Base-by-base conservation (phyloP, 1,139 yeast genomes). In the Schwanniomyces etchellsii region DNA sequence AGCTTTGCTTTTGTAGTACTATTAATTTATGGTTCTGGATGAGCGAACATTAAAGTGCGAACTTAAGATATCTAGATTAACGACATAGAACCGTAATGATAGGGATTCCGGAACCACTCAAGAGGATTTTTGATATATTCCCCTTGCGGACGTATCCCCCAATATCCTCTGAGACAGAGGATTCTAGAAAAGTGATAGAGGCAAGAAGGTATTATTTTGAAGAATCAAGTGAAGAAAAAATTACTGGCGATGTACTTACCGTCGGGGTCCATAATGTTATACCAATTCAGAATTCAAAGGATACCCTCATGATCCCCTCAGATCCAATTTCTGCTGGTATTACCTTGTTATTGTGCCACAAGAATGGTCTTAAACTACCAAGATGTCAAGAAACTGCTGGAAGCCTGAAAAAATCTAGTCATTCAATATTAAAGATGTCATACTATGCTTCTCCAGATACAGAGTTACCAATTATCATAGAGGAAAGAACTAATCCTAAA, bases 51-150 rank as follows among this genome's bases (percentile, higher is more conserved):
- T n/a, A n/a, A n/a, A n/a, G n/a, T n/a, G n/a, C n/a, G n/a, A n/a
- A n/a, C n/a, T n/a, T n/a, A n/a, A n/a, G n/a, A n/a, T n/a, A n/a
- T n/a, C n/a, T n/a, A n/a, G n/a, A n/a, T n/a, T n/a, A n/a, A n/a
- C n/a, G n/a, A n/a, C n/a, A n/a, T n/a, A n/a, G n/a, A n/a, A n/a
- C n/a, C n/a, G n/a, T n/a, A n/a, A n/a, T n/a, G n/a, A n/a, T n/a
- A n/a, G n/a, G n/a, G n/a, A n/a, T n/a, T n/a, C 82, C 82, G 0
- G 46, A 35, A 9, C 54, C 64, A 1, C 44, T 75, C 4, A 60
- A 62, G 37, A 40, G 44, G 24, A 42, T 74, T 4, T 75, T 76
- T 39, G 75, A 73, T 31, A 42, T 57, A 4, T 74, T 76, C 37
- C 82, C 82, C 0, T 35, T 74, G 20, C 38, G 36, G 14, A 52